Evolutionary conservation across 176 grass and related monocot species (phyloP).

Genomic region (Carex scoparia): DNA sequence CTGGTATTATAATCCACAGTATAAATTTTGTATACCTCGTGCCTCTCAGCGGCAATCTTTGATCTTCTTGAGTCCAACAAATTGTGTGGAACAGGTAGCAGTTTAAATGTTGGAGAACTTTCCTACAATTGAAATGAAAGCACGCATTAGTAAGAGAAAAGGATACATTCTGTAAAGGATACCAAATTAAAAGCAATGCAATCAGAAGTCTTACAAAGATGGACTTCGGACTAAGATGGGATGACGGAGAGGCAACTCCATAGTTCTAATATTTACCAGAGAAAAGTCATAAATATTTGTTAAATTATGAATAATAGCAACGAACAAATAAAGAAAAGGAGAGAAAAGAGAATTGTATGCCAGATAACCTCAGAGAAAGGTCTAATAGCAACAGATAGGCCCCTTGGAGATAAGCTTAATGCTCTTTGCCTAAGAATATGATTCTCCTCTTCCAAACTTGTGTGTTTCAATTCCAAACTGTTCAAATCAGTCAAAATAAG

Average conservation of each 20-base stretch:
- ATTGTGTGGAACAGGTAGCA: conserved; percentile 51
- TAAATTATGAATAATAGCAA: conserved; percentile 1
- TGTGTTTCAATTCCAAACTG: conserved; percentile 80
- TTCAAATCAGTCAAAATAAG: not conserved
- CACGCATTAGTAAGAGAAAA: not conserved
- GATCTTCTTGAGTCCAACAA: conserved; percentile 51
- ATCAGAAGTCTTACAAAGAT: conserved; percentile 49
- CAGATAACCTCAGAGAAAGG: conserved; percentile 32
- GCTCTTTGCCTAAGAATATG: conserved; percentile 83
- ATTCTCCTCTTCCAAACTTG: conserved; percentile 86
- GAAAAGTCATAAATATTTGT: conserved; percentile 25
- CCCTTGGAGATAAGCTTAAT: conserved; percentile 65
- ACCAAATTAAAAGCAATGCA: conserved; percentile 12
- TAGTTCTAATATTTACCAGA: conserved; percentile 41
- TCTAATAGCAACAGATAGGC: conserved; percentile 42
- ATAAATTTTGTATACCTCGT: conserved; percentile 44
- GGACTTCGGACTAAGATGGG: conserved; percentile 44
- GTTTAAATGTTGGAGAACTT: conserved; percentile 48
- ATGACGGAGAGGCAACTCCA: conserved; percentile 31
- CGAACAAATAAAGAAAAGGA: not conserved
- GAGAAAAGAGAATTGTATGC: not conserved
- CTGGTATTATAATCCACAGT: not conserved
- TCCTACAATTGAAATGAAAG: conserved; percentile 29
- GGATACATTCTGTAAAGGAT: not conserved
- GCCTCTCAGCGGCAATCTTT: conserved; percentile 57